Evolutionary conservation across 2,329 filamentous ascomycete genomes (phyloP).

Genomic region (Colletotrichum tropicale): DNA sequence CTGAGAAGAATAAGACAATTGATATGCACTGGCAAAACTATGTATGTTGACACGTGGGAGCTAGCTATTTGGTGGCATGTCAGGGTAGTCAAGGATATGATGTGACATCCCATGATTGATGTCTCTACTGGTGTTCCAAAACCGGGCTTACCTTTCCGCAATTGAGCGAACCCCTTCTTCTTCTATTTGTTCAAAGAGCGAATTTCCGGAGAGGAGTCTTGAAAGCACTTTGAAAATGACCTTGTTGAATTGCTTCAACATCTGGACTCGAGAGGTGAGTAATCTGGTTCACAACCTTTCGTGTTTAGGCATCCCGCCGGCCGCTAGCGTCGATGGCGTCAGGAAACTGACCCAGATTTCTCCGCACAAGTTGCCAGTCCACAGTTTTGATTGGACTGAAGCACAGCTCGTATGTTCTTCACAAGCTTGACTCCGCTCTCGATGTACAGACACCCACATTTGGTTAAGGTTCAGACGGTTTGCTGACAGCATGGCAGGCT

Average conservation of each 20-base stretch:
- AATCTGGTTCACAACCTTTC: not conserved
- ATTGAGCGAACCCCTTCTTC: too few species aligned
- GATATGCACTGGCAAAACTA: too few species aligned
- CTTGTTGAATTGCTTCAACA: not conserved
- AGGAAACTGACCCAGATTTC: not conserved
- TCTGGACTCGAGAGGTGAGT: not conserved
- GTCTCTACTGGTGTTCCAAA: accelerated
- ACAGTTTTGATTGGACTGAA: not conserved
- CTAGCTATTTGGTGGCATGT: too few species aligned
- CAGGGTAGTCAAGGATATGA: not conserved
- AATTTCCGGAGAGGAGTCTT: too few species aligned
- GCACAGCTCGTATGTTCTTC: not conserved
- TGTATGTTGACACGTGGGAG: too few species aligned
- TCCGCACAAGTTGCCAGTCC: not conserved
- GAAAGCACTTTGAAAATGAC: not conserved
- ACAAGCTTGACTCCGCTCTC: not conserved
- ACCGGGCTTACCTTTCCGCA: not conserved
- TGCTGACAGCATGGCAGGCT: not conserved
- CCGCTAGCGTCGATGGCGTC: not conserved
- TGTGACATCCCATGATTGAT: not conserved
- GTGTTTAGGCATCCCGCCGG: not conserved
- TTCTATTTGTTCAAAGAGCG: too few species aligned
- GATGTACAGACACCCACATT: not conserved
- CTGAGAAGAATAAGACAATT: too few species aligned
- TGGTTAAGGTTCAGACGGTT: not conserved